These are phyloP conservation scores for Xylaria palmicola DNA, from an alignment of 495 filamentous ascomycete genomes.

Conservation along the genomic window DNA sequence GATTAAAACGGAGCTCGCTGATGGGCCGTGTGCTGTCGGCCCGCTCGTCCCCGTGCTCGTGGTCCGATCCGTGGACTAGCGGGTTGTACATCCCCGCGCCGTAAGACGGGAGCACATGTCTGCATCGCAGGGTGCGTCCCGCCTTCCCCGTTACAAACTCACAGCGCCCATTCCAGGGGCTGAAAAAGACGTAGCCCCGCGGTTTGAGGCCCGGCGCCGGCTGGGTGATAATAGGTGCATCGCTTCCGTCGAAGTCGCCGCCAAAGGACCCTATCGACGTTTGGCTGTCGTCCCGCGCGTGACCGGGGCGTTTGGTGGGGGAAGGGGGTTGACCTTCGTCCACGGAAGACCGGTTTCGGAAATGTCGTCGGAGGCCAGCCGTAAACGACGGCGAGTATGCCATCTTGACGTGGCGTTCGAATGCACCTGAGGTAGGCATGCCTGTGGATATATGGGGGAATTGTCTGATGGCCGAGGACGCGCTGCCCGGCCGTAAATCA, in stretches of 20 bases:
- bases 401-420: constrained; percentile 52
- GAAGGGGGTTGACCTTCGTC: constrained; percentile 19
- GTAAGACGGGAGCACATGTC: constrained; percentile 58
- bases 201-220: constrained; percentile 46
- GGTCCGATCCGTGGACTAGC: constrained; percentile 34
- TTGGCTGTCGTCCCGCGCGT: constrained; percentile 34
- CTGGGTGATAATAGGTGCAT: constrained; percentile 36
- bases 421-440: constrained; percentile 30
- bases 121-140: constrained; percentile 74
- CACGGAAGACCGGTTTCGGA: constrained; percentile 29
- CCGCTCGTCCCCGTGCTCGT: constrained; percentile 19
- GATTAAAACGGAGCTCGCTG: constrained; percentile 87
- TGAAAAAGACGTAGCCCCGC: constrained; percentile 64
- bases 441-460: not conserved
- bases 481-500: constrained; percentile 30
- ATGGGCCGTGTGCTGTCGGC: constrained; percentile 51
- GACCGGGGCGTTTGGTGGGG: constrained; percentile 22
- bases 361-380: constrained; percentile 40
- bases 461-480: constrained; percentile 28
- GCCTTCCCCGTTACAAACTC: constrained; percentile 75
- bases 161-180: constrained; percentile 84
- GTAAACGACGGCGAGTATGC: constrained; percentile 45
- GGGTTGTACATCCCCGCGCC: constrained; percentile 40
- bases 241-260: constrained; percentile 31
- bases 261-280: constrained; percentile 38